Evolutionary conservation across 306 rosid species (phyloP).

Genomic region (Cicer yamashitae): DNA sequence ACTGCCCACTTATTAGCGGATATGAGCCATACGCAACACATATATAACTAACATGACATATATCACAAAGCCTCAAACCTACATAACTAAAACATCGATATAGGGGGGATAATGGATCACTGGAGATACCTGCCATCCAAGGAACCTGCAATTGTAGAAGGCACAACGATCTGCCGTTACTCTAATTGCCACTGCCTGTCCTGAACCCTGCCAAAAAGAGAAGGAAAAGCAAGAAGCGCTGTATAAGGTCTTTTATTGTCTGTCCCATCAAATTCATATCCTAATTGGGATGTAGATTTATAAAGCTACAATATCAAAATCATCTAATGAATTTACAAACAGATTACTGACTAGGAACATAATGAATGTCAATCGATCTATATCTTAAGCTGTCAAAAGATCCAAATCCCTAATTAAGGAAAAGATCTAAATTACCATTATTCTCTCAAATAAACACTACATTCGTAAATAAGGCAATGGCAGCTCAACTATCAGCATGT

Average conservation of each 20-base stretch:
- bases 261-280: constrained; percentile 22
- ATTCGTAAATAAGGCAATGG: constrained; percentile 3
- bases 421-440: constrained; percentile 20
- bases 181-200: constrained; percentile 98
- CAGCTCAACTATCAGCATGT: constrained; percentile 19
- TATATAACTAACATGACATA: constrained; percentile 21
- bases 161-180: constrained; percentile 98
- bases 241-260: constrained; percentile 5
- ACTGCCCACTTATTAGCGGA: no score
- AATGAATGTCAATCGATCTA: constrained; percentile 27
- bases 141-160: constrained; percentile 96
- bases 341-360: not conserved
- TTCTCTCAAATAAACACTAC: constrained; percentile 6
- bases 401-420: not conserved
- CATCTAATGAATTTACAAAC: constrained; percentile 22
- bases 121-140: constrained; percentile 93
- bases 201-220: constrained; percentile 75
- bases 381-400: not conserved
- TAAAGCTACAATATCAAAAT: constrained; percentile 25
- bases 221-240: constrained; percentile 19
- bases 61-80: constrained; percentile 27
- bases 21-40: no score
- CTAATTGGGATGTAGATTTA: not conserved
- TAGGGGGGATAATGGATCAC: not conserved
- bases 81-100: constrained; percentile 33